A percentile compares a stretch with the other conserved stretches of the same genome.
These are phyloP conservation scores for Nakataea oryzae DNA, from an alignment of 2,329 filamentous ascomycete genomes.

Conservation along the genomic window DNA sequence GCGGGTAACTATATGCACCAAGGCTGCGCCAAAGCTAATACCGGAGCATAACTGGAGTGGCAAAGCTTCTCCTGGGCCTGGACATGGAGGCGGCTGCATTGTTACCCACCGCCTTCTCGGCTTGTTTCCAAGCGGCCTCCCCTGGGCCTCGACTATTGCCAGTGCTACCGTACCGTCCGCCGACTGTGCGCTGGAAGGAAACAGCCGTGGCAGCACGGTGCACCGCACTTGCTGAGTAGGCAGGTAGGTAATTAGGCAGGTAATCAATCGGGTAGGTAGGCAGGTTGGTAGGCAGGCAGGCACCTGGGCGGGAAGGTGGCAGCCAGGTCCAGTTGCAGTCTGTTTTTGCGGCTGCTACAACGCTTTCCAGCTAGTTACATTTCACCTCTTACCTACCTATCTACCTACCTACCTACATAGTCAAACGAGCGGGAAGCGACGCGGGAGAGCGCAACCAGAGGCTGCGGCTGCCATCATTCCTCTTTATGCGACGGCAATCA, in stretches of 20 bases:
- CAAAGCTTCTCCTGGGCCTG: background rate
- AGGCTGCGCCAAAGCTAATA: background rate
- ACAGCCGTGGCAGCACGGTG: too few relatives aligned
- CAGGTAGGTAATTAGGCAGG: too few relatives aligned
- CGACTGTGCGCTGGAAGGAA: background rate
- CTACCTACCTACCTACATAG: too few relatives aligned
- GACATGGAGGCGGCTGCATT: background rate
- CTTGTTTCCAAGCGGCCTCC: background rate
- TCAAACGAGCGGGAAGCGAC: background rate
- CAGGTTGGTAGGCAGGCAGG: too few relatives aligned
- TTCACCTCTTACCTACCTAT: too few relatives aligned
- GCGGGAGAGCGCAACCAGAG: constrained; percentile 2
- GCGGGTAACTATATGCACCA: background rate
- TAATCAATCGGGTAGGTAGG: too few relatives aligned
- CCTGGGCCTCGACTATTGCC: background rate
- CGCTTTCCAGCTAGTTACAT: too few relatives aligned
- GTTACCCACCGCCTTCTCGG: background rate
- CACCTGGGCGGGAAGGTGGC: too few relatives aligned
- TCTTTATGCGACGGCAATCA: constrained; percentile 36
- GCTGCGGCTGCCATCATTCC: constrained; percentile 6
- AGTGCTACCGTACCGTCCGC: background rate
- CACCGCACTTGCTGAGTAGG: too few relatives aligned
- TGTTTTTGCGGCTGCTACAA: background rate
- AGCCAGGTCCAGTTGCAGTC: background rate
- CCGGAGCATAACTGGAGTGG: background rate